phyloP scores from a whole-genome alignment of 2,329 filamentous ascomycete genomes.

The Westerdykella sp. region DNA sequence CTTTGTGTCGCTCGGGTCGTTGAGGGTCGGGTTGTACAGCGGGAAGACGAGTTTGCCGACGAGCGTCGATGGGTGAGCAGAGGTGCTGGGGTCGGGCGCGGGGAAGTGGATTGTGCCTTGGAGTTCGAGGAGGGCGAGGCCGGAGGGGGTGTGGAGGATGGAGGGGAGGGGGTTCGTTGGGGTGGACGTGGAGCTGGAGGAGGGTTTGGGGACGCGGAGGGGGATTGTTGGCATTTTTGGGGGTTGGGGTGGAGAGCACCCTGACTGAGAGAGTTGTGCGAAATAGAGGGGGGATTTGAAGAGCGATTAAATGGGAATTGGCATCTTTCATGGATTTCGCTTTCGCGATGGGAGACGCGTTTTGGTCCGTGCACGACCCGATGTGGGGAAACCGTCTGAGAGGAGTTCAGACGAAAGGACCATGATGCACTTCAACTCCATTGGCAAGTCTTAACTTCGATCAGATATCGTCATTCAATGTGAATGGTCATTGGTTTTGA shows the following conservation, averaged over 20 bases:
- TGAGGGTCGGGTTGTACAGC: conserved; percentile 52
- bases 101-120: conserved; percentile 86
- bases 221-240: conserved; percentile 28
- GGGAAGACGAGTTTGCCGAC: conserved; percentile 76
- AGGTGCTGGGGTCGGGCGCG: conserved; percentile 22
- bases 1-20: conserved; percentile 50
- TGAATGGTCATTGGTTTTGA: no score
- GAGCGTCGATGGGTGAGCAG: conserved; percentile 38
- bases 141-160: conserved; percentile 82
- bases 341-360: conserved; percentile 2
- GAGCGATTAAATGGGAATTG: no score
- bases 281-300: background rate
- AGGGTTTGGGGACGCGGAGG: conserved; percentile 13
- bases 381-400: no score
- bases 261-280: background rate
- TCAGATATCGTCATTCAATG: no score
- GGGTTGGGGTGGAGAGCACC: background rate
- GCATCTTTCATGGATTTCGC: background rate
- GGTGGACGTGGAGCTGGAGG: conserved; percentile 1
- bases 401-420: no score
- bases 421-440: no score
- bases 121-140: conserved; percentile 83
- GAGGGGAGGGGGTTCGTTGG: conserved; percentile 60
- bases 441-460: no score
- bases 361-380: conserved; percentile 2